Conservation (phyloP, 1,284 basidiomycete genomes). For the Rhodotorula sp. region DNA sequence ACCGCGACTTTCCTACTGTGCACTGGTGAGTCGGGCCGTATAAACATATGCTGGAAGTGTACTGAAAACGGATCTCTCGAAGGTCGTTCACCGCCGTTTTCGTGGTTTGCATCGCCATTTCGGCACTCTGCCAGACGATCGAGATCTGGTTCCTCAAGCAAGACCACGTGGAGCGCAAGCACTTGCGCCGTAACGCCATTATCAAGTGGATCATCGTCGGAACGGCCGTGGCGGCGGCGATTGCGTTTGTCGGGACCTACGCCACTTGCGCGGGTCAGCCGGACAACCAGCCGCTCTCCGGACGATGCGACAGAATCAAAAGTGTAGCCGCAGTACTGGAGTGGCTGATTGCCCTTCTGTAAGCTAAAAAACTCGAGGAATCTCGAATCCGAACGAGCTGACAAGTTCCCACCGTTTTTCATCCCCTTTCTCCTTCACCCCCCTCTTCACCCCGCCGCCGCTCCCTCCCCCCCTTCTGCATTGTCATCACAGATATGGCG, state of each 20-base stretch:
- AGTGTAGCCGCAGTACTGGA: constrained; percentile 53
- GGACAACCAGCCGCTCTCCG: constrained; percentile 6
- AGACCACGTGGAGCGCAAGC: constrained; percentile 47
- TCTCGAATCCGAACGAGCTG: too few relatives aligned
- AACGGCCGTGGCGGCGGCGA: constrained; percentile 51
- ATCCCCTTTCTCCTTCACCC: too few relatives aligned
- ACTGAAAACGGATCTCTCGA: neutral
- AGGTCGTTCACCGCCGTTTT: constrained; percentile 44
- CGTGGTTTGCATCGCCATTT: constrained; percentile 53
- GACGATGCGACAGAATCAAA: constrained; percentile 50
- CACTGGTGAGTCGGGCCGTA: constrained; percentile 49
- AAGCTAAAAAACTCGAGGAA: too few relatives aligned
- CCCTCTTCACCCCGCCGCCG: too few relatives aligned
- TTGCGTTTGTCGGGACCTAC: constrained; percentile 54
- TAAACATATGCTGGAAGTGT: too few relatives aligned
- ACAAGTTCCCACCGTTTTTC: too few relatives aligned
- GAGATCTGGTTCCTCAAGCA: constrained; percentile 50
- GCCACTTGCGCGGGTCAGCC: constrained; percentile 41
- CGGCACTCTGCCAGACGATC: constrained; percentile 54
- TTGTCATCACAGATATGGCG: constrained; percentile 46
- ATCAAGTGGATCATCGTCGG: constrained; percentile 53
- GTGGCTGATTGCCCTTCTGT: constrained; percentile 43
- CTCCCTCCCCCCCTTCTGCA: too few relatives aligned
- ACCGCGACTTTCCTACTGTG: constrained; percentile 46
- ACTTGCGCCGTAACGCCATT: constrained; percentile 52